Base-by-base conservation (phyloP, 2,329 filamentous ascomycete genomes). In the Curvularia sp. region DNA sequence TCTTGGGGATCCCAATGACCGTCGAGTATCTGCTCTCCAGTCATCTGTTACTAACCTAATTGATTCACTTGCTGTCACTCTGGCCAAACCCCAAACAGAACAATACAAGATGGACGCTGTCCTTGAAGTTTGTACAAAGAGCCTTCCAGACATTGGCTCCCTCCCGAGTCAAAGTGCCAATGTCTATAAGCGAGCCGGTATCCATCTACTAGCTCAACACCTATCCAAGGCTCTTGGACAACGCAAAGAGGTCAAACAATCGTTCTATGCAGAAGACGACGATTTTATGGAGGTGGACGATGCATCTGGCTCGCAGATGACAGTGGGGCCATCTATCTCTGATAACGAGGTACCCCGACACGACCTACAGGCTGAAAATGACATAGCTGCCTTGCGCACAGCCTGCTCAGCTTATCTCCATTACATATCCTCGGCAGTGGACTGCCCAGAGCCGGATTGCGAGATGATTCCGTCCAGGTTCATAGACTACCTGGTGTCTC, bases 201-300 rank as follows among this genome's bases (percentile, higher is more conserved):
- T 81, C 45, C 57, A 67, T 72, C 43, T 75, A 67, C 38, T 78
- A 55, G 51, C 73, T 64, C 60, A 55, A 39, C 60, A 76, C 55
- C 41, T 74, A 57, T 69, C 76, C 53, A 66, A 62, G 64, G 71
- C 72, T 32, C 54, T 79, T 5, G 61, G 57, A 13, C 58, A 67
- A 28, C 69, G 75, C 7, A 69, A 61, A 57, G 66, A 68, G 3
- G 55, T 68, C 12, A 76, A 72, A 25, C 68, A 74, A 23, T 76
- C 75, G 1, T 74, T 74, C 39, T 67, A 73, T 45, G 62, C 61
- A 8, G 71, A 73, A 53, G 70, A 80, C 3, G 77, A 81, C 9
- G 86, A 89, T 63, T 71, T 81, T 5, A 89, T 91, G 87, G 88
- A 91, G 54, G 69, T 92, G 5, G 89, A 92, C 66, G 81, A 83